Conservation (phyloP, 306 rosid species). For the Acmispon strigosus region DNA sequence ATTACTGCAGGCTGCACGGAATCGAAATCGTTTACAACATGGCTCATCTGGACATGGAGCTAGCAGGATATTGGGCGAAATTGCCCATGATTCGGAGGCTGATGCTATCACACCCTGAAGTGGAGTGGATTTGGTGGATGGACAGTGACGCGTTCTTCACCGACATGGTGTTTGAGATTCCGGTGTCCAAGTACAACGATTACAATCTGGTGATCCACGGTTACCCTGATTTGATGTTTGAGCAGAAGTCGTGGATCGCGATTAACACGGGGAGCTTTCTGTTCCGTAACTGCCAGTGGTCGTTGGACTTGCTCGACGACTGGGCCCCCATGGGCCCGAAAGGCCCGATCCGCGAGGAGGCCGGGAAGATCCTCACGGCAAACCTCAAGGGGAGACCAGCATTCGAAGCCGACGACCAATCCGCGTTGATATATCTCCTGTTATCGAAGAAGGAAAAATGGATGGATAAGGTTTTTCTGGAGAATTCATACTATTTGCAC, state of each 20-base stretch:
- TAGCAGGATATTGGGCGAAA: slow-evolving; percentile 97
- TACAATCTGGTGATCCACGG: slow-evolving; percentile 86
- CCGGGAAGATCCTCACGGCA: slow-evolving; percentile 80
- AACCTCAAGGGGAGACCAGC: slow-evolving; percentile 92
- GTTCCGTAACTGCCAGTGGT: slow-evolving; percentile 92
- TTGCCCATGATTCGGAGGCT: slow-evolving; percentile 79
- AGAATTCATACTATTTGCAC: slow-evolving; percentile 87
- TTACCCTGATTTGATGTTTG: slow-evolving; percentile 89
- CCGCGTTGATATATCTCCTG: slow-evolving; percentile 81
- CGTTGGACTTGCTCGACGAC: slow-evolving; percentile 85
- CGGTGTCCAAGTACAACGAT: slow-evolving; percentile 49
- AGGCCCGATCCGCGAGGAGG: slow-evolving; percentile 76
- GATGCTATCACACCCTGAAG: slow-evolving; percentile 93
- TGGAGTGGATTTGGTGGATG: slow-evolving; percentile 99
- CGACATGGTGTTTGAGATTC: slow-evolving; percentile 86
- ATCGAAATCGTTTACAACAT: slow-evolving; percentile 90
- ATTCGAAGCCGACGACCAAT: slow-evolving; percentile 95
- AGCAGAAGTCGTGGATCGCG: slow-evolving; percentile 96
- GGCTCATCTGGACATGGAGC: slow-evolving; percentile 93
- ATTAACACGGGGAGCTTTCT: slow-evolving; percentile 84
- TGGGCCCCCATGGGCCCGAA: slow-evolving; percentile 99
- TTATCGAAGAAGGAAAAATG: slow-evolving; percentile 78
- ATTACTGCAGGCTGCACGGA: slow-evolving; percentile 89
- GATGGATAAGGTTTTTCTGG: slow-evolving; percentile 91
- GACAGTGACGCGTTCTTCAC: slow-evolving; percentile 96